phyloP scores from a whole-genome alignment of 192 early-diverging fungal species.

The Coemansia sp. region DNA sequence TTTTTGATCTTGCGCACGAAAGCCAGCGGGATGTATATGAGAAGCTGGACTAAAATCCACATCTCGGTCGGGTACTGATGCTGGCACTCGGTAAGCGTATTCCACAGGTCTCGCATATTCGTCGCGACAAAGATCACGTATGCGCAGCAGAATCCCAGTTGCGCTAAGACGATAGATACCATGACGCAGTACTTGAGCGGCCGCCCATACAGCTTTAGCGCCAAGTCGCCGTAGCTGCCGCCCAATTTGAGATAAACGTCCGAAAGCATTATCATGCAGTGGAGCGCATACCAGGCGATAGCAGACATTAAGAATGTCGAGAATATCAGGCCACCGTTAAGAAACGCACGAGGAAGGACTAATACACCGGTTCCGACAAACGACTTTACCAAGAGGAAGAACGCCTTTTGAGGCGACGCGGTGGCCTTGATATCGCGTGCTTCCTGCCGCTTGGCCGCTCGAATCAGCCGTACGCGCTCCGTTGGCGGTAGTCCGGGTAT shows the following conservation, averaged over 20 bases:
- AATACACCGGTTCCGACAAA: slow-evolving; percentile 83
- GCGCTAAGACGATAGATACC: slow-evolving; percentile 71
- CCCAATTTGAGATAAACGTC: slow-evolving; percentile 64
- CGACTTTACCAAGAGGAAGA: slow-evolving; percentile 77
- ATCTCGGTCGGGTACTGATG: slow-evolving; percentile 64
- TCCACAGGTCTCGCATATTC: slow-evolving; percentile 74
- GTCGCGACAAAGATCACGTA: slow-evolving; percentile 89
- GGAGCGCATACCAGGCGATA: slow-evolving; percentile 65
- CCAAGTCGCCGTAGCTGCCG: slow-evolving; percentile 72
- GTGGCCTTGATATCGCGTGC: slow-evolving; percentile 55
- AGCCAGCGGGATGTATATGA: slow-evolving; percentile 79
- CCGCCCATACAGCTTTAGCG: slow-evolving; percentile 63
- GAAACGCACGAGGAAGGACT: slow-evolving; percentile 75
- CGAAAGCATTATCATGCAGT: slow-evolving; percentile 68
- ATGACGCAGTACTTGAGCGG: slow-evolving; percentile 66
- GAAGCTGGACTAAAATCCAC: slow-evolving; percentile 77
- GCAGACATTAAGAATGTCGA: slow-evolving; percentile 59
- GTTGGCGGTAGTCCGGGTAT: not conserved
- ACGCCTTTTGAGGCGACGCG: slow-evolving; percentile 70
- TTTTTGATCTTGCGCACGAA: slow-evolving; percentile 92
- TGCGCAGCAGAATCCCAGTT: slow-evolving; percentile 88
- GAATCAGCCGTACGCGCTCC: slow-evolving; percentile 27
- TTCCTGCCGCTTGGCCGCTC: slow-evolving; percentile 13
- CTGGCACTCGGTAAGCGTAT: slow-evolving; percentile 69
- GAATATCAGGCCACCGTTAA: slow-evolving; percentile 73